These are phyloP conservation scores for Arctostaphylos glauca DNA, from an alignment of 148 eudicot genomes.

Conservation along the genomic window DNA sequence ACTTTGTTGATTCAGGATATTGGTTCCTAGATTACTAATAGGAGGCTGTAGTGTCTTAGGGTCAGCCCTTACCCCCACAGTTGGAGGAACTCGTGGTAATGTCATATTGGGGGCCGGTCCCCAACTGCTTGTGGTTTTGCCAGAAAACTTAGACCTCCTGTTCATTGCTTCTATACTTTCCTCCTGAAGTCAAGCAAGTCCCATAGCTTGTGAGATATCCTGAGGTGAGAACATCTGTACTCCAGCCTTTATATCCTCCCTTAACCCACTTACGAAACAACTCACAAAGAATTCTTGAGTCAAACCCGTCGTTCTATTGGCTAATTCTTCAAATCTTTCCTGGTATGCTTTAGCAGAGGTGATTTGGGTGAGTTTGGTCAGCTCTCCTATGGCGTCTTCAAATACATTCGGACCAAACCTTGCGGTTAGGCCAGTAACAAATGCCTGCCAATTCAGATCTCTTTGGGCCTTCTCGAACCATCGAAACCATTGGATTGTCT, in stretches of 20 bases:
- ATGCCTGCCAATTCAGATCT: too few relatives aligned
- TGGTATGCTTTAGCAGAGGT: background rate
- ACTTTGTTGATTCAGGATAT: too few relatives aligned
- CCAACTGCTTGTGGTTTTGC: too few relatives aligned
- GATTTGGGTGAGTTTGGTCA: background rate
- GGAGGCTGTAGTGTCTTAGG: too few relatives aligned
- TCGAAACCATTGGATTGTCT: background rate
- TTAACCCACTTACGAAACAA: background rate
- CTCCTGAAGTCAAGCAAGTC: background rate
- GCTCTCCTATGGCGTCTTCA: too few relatives aligned
- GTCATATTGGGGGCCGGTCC: too few relatives aligned
- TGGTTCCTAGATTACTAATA: too few relatives aligned
- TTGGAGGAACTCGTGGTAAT: too few relatives aligned
- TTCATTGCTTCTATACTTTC: background rate
- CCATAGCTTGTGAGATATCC: background rate
- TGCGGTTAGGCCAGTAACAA: too few relatives aligned
- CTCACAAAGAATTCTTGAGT: background rate
- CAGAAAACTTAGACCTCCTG: background rate
- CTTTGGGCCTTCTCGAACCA: background rate
- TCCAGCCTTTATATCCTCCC: background rate
- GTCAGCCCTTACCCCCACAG: too few relatives aligned
- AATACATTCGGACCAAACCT: too few relatives aligned
- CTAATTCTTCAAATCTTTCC: background rate
- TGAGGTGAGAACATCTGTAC: background rate
- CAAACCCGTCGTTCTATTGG: background rate